Evolutionary conservation across 208 protist genomes (phyloP), one percentile per base, ranked within the genome.

Genomic region (Leishmania mexicana): DNA sequence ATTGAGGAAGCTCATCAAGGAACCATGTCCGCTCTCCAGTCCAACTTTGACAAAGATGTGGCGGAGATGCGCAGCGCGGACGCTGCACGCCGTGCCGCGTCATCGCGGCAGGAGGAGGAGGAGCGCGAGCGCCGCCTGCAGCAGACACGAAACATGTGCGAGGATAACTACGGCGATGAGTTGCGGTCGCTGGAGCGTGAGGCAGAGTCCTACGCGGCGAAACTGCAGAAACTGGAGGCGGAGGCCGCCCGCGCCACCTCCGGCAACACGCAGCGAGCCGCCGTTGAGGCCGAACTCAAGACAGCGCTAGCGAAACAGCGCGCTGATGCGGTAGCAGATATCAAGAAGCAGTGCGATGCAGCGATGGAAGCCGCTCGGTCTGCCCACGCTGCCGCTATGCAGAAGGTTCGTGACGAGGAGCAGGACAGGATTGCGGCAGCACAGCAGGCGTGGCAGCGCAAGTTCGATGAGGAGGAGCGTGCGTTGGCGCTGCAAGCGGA

Each of bases 31-130:
- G 76, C 89, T 10, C 79, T 96, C 35, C 85, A 84, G 47, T 45
- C 83, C 28, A 65, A 88, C 42, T 85, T 90, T 72, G 89, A 91
- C 40, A 78, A 80, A 17, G 91, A 95, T 67, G 65, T 90, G 65
- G 76, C 86, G 35, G 86, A 93, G 79, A 71, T 91, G 35, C 88
- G 80, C 13, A 79, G 74, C 49, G 79, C 82, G 17, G 80, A 88
- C 57, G 85, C 76, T 49, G 79, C 65, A 67, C 87, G 85, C n/a
- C 81, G 85, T 38, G 84, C 71, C n/a, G 74, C 60, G n/a, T 49
- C 51, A 54, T 74, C 28, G 35, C 57, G 60, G 78, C 64, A 85
- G 64, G 76, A 76, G 57, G 76, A 76, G 24, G 77, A 76, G 45
- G 78, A 82, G 71, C 72, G 76, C 40, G 73, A 83, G 35, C 86